Base-by-base conservation (phyloP, 306 rosid genomes). In the Castanospermum australe region DNA sequence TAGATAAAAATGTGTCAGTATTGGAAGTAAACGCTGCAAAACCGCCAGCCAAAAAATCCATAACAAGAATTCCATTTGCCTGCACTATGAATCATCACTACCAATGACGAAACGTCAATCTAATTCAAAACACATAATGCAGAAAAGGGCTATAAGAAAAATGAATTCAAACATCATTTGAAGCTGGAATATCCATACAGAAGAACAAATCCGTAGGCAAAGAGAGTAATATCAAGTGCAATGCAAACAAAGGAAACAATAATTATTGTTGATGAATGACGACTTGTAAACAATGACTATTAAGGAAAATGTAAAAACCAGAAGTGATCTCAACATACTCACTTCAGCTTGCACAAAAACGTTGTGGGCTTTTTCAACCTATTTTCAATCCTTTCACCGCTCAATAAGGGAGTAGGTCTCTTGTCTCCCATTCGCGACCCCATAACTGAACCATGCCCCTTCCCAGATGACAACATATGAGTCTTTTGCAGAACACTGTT, bases 301-400 rank as follows among this genome's bases (percentile, higher is more conserved):
- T 38, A 12, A 14, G 12, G 61, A 54, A 45, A 55, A 77, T 13
- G 38, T 41, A 28, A 71, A 81, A 85, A 6, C 52, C 57, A 59
- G 71, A 66, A 81, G 32, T 61, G 15, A 48, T 39, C 38, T 86
- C 83, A 77, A 57, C 81, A 87, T 79, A 90, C 98, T 87, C 87
- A 94, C 98, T 91, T 95, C 81, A 95, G 87, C 89, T 95, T 95
- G 91, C 99, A 95, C 88, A 95, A 91, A 83, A 95, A 95, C 4
- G 99, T 95, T 0, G 99, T 95, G 22, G 99, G 99, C 83, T 95
- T 95, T 85, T 95, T 95, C 82, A 95, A 87, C 90, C 97, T 91
- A 88, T 93, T 95, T 84, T 95, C 99, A 42, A 88, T 77, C 88
- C 99, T 91, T 83, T 95, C 99, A 11, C 90, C 83, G n/a, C 92